Base-by-base conservation (phyloP, 2,329 filamentous ascomycete species). In the Cadophora sp. region DNA sequence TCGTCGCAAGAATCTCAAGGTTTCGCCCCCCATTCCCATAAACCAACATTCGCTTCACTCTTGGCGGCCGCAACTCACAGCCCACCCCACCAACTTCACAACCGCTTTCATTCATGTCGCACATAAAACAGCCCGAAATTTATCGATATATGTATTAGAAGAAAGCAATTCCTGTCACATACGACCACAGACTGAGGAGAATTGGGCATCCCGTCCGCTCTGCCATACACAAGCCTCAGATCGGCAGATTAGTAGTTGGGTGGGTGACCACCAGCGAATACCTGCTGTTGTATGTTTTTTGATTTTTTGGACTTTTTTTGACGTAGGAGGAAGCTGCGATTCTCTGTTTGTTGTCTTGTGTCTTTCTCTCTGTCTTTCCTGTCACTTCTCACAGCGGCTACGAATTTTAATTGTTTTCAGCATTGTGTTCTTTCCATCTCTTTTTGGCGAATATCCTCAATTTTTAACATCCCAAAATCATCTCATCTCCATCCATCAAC, bases 221-320 rank as follows among this genome's bases (percentile, higher is more conserved):
- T 73, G 72, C 72, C 72, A 73, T 73, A 73, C 71, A 73, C 62
- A 73, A 73, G 71, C 71, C 67, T 70, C 71, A 73, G 70, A 72
- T 73, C 71, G 72, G 70, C 62, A 69, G 72, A 70, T 70, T 70
- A 73, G 68, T 73, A 72, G 68, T 72, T 71, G 69, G 71, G 71
- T 72, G 69, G 71, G 71, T 73, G 72, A 73, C 72, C 71, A 73
- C 72, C 71, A 73, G 72, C 72, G 72, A 73, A 73, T 73, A 73
- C 72, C 72, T 69, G 67, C 71, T 73, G 72, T 73, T 73, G 72
- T 73, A 73, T 73, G 72, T 73, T 70, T 73, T 73, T 69, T 37
- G 12, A n/a, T n/a, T n/a, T 43, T 37, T 4, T 9, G 34, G 6
- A 19, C 19, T 19, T 62, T 66, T 4, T 37, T 37, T 11, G 31